Conservation (phyloP, 805 yeast species). For the Candida stauntonica region DNA sequence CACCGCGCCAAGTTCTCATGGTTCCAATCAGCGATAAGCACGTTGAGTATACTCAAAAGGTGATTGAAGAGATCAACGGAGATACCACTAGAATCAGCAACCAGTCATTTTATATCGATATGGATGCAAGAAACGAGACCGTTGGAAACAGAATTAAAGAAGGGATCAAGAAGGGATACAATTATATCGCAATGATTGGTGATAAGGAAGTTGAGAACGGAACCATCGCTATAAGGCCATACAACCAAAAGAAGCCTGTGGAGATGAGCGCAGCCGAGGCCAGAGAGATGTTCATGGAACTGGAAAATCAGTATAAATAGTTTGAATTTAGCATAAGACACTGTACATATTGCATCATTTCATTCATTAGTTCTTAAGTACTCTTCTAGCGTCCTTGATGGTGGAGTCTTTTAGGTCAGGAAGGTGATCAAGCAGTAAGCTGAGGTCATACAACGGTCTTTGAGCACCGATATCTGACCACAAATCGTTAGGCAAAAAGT, state of each 20-base stretch:
- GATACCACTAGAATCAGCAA: slow-evolving; percentile 53
- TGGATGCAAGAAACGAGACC: slow-evolving; percentile 72
- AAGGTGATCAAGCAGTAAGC: slow-evolving; percentile 1
- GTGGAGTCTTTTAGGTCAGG: slow-evolving; percentile 4
- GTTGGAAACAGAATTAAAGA: slow-evolving; percentile 78
- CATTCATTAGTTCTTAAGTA: no score
- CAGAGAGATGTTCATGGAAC: slow-evolving; percentile 44
- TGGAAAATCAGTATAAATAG: slow-evolving; percentile 45
- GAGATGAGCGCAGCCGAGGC: slow-evolving; percentile 49
- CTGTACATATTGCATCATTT: no score
- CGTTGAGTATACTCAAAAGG: slow-evolving; percentile 44
- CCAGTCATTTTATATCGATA: slow-evolving; percentile 65
- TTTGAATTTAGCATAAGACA: background rate
- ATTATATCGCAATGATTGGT: slow-evolving; percentile 80
- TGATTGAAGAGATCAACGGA: slow-evolving; percentile 46
- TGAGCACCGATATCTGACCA: slow-evolving; percentile 42
- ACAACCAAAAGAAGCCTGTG: slow-evolving; percentile 40
- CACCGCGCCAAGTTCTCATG: slow-evolving; percentile 83
- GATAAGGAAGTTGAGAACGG: slow-evolving; percentile 68
- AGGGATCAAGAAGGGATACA: slow-evolving; percentile 69
- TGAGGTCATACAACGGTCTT: slow-evolving; percentile 11
- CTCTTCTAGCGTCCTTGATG: no score
- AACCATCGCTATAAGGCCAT: slow-evolving; percentile 58
- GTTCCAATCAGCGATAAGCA: slow-evolving; percentile 74
- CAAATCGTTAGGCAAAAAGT: slow-evolving; percentile 50